Conservation (phyloP, 345 rosid genomes). For the Erysimum cheiranthoides region DNA sequence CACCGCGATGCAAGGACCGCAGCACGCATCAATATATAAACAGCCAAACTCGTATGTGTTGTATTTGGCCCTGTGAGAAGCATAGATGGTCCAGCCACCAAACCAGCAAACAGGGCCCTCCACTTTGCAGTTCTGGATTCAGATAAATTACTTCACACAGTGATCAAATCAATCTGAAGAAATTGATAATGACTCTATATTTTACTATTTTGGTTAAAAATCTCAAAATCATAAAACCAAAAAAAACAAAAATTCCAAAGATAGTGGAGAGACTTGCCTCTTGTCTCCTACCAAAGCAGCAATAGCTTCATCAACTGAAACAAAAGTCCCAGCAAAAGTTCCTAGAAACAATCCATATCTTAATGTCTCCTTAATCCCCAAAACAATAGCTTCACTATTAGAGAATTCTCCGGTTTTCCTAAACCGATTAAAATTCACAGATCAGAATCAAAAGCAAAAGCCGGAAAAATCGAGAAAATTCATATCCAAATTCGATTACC, state of each 20-base stretch:
- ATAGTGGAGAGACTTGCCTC: slow-evolving; percentile 53
- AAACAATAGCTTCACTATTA: slow-evolving; percentile 63
- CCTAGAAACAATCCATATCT: slow-evolving; percentile 92
- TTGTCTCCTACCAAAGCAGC: slow-evolving; percentile 75
- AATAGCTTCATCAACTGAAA: slow-evolving; percentile 78
- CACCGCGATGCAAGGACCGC: slow-evolving; percentile 91
- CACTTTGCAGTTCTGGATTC: slow-evolving; percentile 78
- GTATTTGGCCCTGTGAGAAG: slow-evolving; percentile 84
- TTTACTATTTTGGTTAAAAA: neutral
- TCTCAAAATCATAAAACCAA: neutral
- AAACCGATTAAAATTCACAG: slow-evolving; percentile 14
- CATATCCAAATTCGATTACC: slow-evolving; percentile 41
- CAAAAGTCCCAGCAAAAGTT: slow-evolving; percentile 91
- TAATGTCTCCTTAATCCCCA: slow-evolving; percentile 84
- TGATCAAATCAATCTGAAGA: slow-evolving; percentile 37
- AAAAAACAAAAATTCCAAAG: neutral
- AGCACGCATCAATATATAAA: slow-evolving; percentile 93
- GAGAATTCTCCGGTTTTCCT: slow-evolving; percentile 70
- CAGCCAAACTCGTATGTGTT: slow-evolving; percentile 84
- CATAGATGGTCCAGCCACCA: slow-evolving; percentile 95
- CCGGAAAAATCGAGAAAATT: neutral
- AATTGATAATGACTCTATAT: neutral
- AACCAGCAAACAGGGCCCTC: slow-evolving; percentile 88
- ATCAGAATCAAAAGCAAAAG: neutral
- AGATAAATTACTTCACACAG: slow-evolving; percentile 24